phyloP scores from a whole-genome alignment of 495 filamentous ascomycete genomes.

The Podospora comata region DNA sequence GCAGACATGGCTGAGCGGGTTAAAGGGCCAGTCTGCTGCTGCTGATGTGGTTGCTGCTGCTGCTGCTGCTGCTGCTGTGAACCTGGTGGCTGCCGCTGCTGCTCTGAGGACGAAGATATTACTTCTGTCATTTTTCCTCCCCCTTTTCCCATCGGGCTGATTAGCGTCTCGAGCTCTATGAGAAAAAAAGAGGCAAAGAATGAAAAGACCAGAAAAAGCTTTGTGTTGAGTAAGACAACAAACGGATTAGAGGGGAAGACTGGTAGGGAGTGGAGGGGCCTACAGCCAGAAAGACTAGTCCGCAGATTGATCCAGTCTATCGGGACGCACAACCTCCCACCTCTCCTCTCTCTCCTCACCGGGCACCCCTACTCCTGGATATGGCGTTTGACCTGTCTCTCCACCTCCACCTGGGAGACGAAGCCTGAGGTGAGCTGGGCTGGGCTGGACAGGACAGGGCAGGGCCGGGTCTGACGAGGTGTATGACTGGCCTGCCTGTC shows the following conservation, averaged over 20 bases:
- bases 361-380: background rate
- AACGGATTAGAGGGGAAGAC: slow-evolving; percentile 6
- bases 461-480: background rate
- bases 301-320: slow-evolving; percentile 7
- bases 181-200: background rate
- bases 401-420: background rate
- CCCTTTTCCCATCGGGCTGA: background rate
- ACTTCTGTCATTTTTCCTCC: slow-evolving; percentile 32
- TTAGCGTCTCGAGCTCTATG: background rate
- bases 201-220: background rate
- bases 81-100: slow-evolving; percentile 3
- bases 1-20: slow-evolving; percentile 32
- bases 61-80: background rate
- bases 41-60: background rate
- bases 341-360: background rate
- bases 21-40: slow-evolving; percentile 17
- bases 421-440: background rate
- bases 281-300: slow-evolving; percentile 4
- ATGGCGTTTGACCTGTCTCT: background rate
- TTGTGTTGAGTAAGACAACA: background rate
- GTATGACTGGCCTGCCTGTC: slow-evolving; percentile 14
- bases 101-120: slow-evolving; percentile 19
- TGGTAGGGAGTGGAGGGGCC: background rate
- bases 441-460: background rate
- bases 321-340: background rate